Base-by-base conservation (phyloP, 805 yeast species). In the Yamadazyma paraphyllophila region DNA sequence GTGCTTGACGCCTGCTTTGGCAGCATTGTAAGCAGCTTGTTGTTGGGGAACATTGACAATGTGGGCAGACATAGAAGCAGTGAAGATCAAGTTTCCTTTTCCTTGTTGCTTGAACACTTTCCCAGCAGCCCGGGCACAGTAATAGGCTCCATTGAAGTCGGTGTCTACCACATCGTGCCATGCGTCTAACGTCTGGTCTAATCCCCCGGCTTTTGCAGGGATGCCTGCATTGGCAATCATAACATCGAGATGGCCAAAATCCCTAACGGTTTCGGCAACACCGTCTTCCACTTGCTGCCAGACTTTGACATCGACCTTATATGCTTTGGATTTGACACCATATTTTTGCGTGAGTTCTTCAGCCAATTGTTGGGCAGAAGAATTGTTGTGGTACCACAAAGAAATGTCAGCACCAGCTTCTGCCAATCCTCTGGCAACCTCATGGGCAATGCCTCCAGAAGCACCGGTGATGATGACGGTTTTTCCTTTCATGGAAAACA, bases 21-120 rank as follows among this genome's bases (percentile, higher is more conserved):
- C 86, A 8, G 88, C 87, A 58, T 88, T 88, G 73, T 88, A 88
- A 36, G 85, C 80, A 5, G 95, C 85, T 69, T 89, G 96, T 61
- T 80, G 72, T 65, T 90, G 94, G 13, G 97, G 96, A 51, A 81
- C 77, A 63, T 89, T 89, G 56, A 81, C 92, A 57, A 89, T 83
- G 66, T 83, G 89, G 10, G 88, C 96, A 29, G 94, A 84, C 87
- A 89, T 88, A 33, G 96, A 87, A 6, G 94, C 90, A 4, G 96
- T 89, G 65, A 86, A 75, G 55, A 89, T 80, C 54, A 90, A 72
- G 3, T 94, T 84, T 29, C 96, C 96, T 46, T 63, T 65, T 12
- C 87, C 85, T 58, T 85, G 88, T 56, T 77, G 67, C 62, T 78
- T 78, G 76, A 90, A 89, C 45, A 82, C 73, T 51, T 70, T 69